These are phyloP conservation scores for Aspergillus campestris DNA, from an alignment of 495 filamentous ascomycete species.

Conservation along the genomic window DNA sequence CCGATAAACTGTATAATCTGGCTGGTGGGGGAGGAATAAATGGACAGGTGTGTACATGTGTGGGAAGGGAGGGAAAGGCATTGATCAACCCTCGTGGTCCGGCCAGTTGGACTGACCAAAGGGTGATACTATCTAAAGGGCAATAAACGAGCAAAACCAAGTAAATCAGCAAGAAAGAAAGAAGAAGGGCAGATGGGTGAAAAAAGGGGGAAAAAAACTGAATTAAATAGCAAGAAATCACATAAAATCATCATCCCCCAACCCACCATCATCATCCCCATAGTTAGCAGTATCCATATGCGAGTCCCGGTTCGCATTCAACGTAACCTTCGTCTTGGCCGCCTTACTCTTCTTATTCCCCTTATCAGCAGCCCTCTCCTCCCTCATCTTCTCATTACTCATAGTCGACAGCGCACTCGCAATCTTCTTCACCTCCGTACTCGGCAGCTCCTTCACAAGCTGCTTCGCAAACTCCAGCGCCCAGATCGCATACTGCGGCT, in stretches of 20 bases:
- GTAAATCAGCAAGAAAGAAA: background rate
- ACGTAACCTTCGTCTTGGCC: conserved; percentile 81
- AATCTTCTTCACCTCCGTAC: conserved; percentile 92
- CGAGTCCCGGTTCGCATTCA: conserved; percentile 61
- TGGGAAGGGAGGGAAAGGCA: too few relatives aligned
- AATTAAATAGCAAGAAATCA: conserved; percentile 26
- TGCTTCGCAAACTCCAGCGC: conserved; percentile 84
- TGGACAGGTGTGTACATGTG: too few relatives aligned
- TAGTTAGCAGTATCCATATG: conserved; percentile 65
- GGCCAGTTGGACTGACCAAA: too few relatives aligned
- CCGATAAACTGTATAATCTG: too few relatives aligned
- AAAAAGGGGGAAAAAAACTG: conserved; percentile 2
- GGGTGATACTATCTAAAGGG: conserved; percentile 1
- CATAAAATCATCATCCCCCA: conserved; percentile 65
- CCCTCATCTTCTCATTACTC: conserved; percentile 97
- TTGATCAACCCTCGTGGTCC: too few relatives aligned
- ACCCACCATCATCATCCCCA: conserved; percentile 70
- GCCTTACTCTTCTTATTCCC: conserved; percentile 94
- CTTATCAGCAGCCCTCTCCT: conserved; percentile 93
- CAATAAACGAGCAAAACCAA: conserved; percentile 4
- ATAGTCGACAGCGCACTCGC: conserved; percentile 74
- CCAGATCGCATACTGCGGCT: conserved; percentile 82
- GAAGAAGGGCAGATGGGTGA: background rate
- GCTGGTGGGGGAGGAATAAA: too few relatives aligned
- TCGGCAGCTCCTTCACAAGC: conserved; percentile 77